phyloP scores from a whole-genome alignment of 768 basidiomycete genomes.

The Goffeauzyma gilvescens region DNA sequence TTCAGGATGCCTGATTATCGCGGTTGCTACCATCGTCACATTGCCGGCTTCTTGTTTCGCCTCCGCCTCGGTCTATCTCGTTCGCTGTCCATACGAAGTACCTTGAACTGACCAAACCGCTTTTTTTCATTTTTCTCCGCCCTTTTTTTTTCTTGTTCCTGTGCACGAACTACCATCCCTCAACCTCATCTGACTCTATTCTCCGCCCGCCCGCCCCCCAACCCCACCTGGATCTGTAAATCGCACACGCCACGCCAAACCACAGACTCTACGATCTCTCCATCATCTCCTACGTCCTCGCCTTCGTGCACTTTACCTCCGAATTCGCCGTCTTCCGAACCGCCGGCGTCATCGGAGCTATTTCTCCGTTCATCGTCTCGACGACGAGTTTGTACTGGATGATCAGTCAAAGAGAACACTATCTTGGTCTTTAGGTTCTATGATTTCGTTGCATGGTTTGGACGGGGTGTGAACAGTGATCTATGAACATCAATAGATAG shows the following conservation, averaged over 20 bases:
- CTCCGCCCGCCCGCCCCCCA: too few species aligned
- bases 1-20: not conserved
- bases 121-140: not conserved
- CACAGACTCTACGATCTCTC: conserved; percentile 78
- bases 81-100: too few species aligned
- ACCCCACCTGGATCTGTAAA: not conserved
- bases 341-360: conserved; percentile 44
- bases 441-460: too few species aligned
- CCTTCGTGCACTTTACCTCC: conserved; percentile 69
- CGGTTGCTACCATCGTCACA: not conserved
- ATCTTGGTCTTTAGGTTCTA: conserved; percentile 1
- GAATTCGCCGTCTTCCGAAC: conserved; percentile 70
- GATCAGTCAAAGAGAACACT: conserved; percentile 6
- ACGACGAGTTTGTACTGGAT: conserved; percentile 7
- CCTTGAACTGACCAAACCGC: too few species aligned
- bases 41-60: not conserved
- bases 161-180: too few species aligned
- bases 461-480: too few species aligned
- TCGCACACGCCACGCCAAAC: not conserved
- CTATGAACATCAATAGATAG: too few species aligned
- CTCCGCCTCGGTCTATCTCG: too few species aligned
- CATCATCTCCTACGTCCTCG: conserved; percentile 69
- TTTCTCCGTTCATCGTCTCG: conserved; percentile 56
- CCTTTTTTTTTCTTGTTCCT: conserved; percentile 1
- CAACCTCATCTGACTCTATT: not conserved